Base-by-base conservation (phyloP, 441 rosid species). In the Eutrema salsugineum region DNA sequence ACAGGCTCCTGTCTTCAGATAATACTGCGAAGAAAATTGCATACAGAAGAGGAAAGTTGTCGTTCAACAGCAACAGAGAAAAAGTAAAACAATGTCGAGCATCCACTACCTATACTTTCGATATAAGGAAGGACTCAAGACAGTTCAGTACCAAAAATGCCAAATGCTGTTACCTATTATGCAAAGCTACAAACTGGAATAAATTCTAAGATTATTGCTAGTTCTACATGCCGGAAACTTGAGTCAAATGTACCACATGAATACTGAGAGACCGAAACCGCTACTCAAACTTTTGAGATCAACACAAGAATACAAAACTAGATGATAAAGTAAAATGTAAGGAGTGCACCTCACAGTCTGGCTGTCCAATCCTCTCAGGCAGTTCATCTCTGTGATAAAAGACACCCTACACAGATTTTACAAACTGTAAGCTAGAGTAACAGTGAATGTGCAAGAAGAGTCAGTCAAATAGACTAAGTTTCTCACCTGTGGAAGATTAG, bases 1-100 rank as follows among this genome's bases (percentile, higher is more conserved):
- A 84, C 97, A 91, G 30, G 91, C 85, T 62, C 97, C 97, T 50
- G 97, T 91, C 86, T 86, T 91, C 42, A 91, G 68, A 80, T 75
- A 91, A 78, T 87, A 91, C 94, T 91, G 85, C 82, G 77, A 53
- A 28, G 1, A 50, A 17, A 35, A 51, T 30, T 32, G 22, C 49
- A 64, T 16, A 71, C 11, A 36, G 17, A 77, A 60, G 46, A 77
- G 49, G 27, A 43, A 71, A 17, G 33, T 39, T 14, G 19, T 56
- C 19, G 40, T 55, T 55, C 69, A 63, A 55, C 54, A 47, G 38
- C 47, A 38, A n/a, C 42, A 15, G 2, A 36, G 65, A 43, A 28
- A 51, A 38, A 16, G 9, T 33, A 8, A 63, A 33, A 58, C 51
- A 57, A 38, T 7, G 30, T 22, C 19, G 36, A 28, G 44, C 53